These are phyloP conservation scores for Naganishia albida DNA, from an alignment of 1,284 basidiomycete genomes.

Conservation along the genomic window DNA sequence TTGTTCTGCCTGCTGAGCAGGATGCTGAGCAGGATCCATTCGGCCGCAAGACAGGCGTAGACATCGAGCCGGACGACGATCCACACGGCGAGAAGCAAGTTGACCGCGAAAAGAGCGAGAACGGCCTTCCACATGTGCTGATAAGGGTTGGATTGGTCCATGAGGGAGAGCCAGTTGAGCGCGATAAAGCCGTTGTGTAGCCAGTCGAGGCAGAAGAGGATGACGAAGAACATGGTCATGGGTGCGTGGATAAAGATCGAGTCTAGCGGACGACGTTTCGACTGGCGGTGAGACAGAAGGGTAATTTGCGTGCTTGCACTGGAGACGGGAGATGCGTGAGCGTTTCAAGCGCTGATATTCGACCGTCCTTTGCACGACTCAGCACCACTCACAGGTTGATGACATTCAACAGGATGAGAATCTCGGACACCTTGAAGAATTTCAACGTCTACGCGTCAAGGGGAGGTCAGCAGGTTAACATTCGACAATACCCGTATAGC, in stretches of 20 bases:
- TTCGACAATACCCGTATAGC: conserved; percentile 35
- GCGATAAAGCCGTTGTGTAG: conserved; percentile 58
- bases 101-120: conserved; percentile 42
- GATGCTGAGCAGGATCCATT: conserved; percentile 50
- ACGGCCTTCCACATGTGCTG: conserved; percentile 50
- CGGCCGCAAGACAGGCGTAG: conserved; percentile 46
- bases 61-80: conserved; percentile 40
- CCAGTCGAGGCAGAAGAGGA: conserved; percentile 56
- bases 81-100: conserved; percentile 48
- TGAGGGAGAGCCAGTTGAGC: conserved; percentile 53
- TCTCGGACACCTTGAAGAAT: conserved; percentile 49
- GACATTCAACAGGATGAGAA: conserved; percentile 49
- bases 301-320: conserved; percentile 52
- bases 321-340: conserved; percentile 1
- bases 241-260: conserved; percentile 58
- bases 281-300: conserved; percentile 47
- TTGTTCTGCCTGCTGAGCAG: conserved; percentile 43
- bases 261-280: conserved; percentile 55
- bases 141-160: conserved; percentile 40
- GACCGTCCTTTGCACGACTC: conserved; percentile 26
- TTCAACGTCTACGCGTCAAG: conserved; percentile 45
- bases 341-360: not conserved
- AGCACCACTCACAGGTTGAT: conserved; percentile 49
- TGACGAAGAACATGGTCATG: conserved; percentile 56
- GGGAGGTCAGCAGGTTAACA: not conserved